Base-by-base conservation (phyloP, 768 basidiomycete genomes). In the Suillus subluteus region DNA sequence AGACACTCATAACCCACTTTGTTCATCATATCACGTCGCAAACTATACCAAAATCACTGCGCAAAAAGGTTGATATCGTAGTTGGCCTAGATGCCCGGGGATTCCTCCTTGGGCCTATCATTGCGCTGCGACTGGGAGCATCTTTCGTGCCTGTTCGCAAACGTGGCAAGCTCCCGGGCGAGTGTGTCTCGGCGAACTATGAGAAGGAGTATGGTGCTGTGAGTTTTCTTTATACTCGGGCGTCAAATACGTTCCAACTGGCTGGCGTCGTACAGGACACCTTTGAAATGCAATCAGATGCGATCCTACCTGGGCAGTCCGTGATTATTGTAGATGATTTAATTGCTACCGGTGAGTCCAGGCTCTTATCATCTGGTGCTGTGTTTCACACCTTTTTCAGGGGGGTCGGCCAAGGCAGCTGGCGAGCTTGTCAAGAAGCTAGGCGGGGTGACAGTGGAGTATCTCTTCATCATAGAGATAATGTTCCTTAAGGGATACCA, bases 81-180 rank as follows among this genome's bases (percentile, higher is more conserved):
- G 95, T 99, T 65, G 98, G 94, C 40, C 85, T 99, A 54, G 98
- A 99, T 77, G 97, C 97, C 30, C 86, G 98, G 64, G 98, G 98
- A 16, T 99, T 99, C 82, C 85, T 99, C 62, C 79, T 99, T 12
- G 98, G 96, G 1, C 98, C 98, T 1, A 86, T 95, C 70, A 87
- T 99, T 72, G 98, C 98, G 6, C 79, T 94, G 73, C 84, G 97
- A 66, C 82, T 99, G 35, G 94, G 94, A 35, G 96, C 96, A 2
- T 94, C 95, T 13, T 99, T 99, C 71, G 95, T 98, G 4, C 96
- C 98, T 2, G 96, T 99, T 41, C 86, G 98, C 67, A 99, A 99
- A 81, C 81, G 82, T 67, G 96, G 96, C 6, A 99, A 99, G 78
- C 84, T 99, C n/a, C 98, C 98, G 7, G 98, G 98, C 56, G 74